Conservation (phyloP, 805 yeast genomes). For the Sugiyamaella smithiae region DNA sequence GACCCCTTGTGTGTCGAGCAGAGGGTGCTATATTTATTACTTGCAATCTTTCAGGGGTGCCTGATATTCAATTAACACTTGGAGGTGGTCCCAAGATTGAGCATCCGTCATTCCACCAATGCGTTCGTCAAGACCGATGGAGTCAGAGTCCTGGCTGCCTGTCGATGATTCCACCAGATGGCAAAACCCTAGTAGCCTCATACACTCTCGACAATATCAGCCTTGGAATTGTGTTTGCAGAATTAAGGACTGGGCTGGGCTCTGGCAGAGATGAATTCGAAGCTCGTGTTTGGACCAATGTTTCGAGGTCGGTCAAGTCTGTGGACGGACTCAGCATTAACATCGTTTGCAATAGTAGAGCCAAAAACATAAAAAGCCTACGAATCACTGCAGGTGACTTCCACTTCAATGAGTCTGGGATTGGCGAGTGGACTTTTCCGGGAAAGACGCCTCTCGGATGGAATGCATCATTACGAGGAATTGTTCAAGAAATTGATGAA, state of each 20-base stretch:
- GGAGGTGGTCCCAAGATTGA: constrained; percentile 45
- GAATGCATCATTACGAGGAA: constrained; percentile 65
- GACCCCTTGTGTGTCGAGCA: constrained; percentile 38
- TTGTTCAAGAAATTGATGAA: constrained; percentile 36
- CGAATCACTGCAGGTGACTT: constrained; percentile 79
- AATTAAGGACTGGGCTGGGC: constrained; percentile 55
- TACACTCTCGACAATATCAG: constrained; percentile 52
- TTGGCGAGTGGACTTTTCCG: constrained; percentile 69
- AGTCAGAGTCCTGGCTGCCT: constrained; percentile 44
- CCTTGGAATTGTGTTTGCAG: constrained; percentile 56
- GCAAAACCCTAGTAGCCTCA: constrained; percentile 56
- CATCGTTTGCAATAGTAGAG: constrained; percentile 35
- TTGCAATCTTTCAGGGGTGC: constrained; percentile 73
- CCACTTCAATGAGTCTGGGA: constrained; percentile 48
- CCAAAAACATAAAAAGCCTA: constrained; percentile 46
- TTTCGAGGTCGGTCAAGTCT: constrained; percentile 44
- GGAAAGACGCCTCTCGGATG: constrained; percentile 58
- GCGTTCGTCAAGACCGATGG: constrained; percentile 61
- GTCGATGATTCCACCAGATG: constrained; percentile 87
- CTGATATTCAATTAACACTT: constrained; percentile 61
- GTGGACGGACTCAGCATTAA: constrained; percentile 49
- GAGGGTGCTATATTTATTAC: constrained; percentile 63
- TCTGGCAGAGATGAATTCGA: constrained; percentile 57
- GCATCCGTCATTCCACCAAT: constrained; percentile 65
- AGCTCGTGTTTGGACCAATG: constrained; percentile 48